phyloP scores from a whole-genome alignment of 768 basidiomycete species.

The Pholiota microspora region DNA sequence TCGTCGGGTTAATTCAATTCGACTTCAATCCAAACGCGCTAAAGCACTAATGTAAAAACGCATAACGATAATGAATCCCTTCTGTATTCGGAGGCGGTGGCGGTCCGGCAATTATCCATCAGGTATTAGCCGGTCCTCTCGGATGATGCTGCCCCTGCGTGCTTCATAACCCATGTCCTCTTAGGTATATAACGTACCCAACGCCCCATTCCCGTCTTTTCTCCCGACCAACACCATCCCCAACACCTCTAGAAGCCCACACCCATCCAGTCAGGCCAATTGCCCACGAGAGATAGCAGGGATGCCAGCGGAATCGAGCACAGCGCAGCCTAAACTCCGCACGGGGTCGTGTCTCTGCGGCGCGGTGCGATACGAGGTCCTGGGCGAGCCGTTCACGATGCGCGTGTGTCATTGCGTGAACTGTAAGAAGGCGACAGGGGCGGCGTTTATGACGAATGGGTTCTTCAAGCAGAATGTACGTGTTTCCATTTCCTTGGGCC shows the following conservation, averaged over 20 bases:
- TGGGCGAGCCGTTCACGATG: conserved; percentile 34
- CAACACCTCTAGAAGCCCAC: too few species aligned
- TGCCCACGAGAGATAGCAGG: background rate
- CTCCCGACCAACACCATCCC: too few species aligned
- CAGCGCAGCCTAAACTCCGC: conserved; percentile 13
- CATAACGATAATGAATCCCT: too few species aligned
- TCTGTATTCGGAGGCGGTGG: too few species aligned
- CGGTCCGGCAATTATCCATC: too few species aligned
- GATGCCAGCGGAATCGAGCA: background rate
- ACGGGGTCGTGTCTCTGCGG: conserved; percentile 38
- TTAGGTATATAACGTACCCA: background rate
- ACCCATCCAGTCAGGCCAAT: background rate
- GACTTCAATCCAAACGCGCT: too few species aligned
- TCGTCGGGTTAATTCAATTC: too few species aligned
- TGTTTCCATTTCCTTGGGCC: background rate
- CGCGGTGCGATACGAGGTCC: conserved; percentile 31
- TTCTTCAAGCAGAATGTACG: conserved; percentile 34
- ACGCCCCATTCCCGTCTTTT: background rate
- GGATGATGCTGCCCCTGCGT: too few species aligned
- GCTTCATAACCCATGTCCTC: background rate
- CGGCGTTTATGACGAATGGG: conserved; percentile 38
- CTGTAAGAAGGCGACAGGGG: conserved; percentile 39
- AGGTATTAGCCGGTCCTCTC: too few species aligned
- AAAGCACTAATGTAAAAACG: too few species aligned
- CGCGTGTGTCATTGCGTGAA: conserved; percentile 43